Percentiles rank a stretch among this genome's conserved stretches.
These are phyloP conservation scores for Moricandia arvensis DNA, from an alignment of 345 rosid genomes.

Conservation along the genomic window DNA sequence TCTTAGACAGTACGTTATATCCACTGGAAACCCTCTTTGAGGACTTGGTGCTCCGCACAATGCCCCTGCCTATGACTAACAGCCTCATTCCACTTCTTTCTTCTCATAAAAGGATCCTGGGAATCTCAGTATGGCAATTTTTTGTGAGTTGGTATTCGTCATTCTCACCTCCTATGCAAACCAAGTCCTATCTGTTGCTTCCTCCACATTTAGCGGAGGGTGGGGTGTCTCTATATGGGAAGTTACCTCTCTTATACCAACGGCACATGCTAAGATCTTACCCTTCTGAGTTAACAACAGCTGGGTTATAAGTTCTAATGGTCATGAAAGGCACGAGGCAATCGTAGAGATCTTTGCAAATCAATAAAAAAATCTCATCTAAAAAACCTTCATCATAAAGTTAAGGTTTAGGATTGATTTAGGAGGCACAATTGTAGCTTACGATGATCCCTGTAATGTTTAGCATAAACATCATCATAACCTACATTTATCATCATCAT, in stretches of 20 bases:
- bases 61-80: no score
- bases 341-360: conserved; percentile 58
- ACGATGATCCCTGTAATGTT: conserved; percentile 8
- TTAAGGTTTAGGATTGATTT: neutral
- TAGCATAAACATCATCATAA: conserved; percentile 6
- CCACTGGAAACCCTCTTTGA: no score
- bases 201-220: no score
- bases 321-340: conserved; percentile 62
- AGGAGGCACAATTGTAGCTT: neutral
- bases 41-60: conserved; percentile 92
- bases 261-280: no score
- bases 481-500: no score
- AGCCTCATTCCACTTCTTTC: conserved; percentile 45
- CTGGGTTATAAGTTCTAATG: conserved; percentile 65
- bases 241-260: no score
- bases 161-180: no score
- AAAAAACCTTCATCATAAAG: neutral
- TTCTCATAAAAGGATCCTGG: no score
- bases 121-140: no score
- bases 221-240: no score
- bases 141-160: no score
- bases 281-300: conserved; percentile 64
- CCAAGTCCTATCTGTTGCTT: no score
- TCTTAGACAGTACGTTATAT: conserved; percentile 66
- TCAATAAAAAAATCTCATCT: neutral